Base-by-base conservation (phyloP, 345 rosid species). In the Eucalyptus erythrocorys region DNA sequence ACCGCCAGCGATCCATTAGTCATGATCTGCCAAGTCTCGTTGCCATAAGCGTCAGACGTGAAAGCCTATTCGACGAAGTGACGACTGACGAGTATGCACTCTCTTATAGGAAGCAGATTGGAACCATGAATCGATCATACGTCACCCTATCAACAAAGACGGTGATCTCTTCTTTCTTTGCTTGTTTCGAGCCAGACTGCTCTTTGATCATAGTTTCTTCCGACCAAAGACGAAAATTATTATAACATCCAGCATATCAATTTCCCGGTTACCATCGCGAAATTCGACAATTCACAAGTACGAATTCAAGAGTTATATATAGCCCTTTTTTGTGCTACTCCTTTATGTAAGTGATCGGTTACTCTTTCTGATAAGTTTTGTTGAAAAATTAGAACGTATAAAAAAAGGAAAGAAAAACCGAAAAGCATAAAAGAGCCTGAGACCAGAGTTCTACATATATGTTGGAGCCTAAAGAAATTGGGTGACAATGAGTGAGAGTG, bases 231-330 rank as follows among this genome's bases (percentile, higher is more conserved):
- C 5, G 1, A 55, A 55, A 22, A 27, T 19, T 51, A 7, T 24
- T 2, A 24, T 24, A 24, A 55, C 61, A 24, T 24, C 61, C 27
- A 9, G 0, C 24, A 55, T 10, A 55, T 55, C 13, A 24, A 55
- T 55, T 22, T 55, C 10, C 3, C 0, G 3, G 6, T 55, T 55
- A 55, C 13, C 1, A 0, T 24, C 0, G 3, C 1, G 0, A 55
- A 55, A 24, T 55, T 55, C 3, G 13, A 55, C 30, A 22, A 55
- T 55, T 22, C 3, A 55, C 0, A 2, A 0, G 6, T 55, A 24
- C 3, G 6, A 55, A 55, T 55, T 55, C 1, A 6, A 55, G 61
- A 55, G 61, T 24, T 24, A 55, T 55, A 24, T 24, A 24, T 55
- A 55, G 30, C 30, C 30, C 0, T 2, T 24, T 24, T 24, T 22